Conservation (phyloP, 2,329 filamentous ascomycete genomes). For the Clonostachys solani region DNA sequence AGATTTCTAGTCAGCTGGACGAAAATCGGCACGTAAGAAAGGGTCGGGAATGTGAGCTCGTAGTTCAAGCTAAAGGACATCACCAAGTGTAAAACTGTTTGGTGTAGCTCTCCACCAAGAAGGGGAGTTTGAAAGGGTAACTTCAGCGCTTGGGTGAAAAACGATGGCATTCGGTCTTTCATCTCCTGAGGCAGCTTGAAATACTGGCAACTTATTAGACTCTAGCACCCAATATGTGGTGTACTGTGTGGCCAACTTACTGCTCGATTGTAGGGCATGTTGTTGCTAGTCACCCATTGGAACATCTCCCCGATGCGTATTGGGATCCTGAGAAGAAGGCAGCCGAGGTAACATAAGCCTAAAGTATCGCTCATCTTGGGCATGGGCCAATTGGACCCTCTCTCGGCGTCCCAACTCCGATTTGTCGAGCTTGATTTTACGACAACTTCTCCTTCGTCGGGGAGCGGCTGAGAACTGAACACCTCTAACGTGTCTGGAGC, state of each 20-base stretch:
- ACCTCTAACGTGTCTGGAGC: conserved; percentile 9
- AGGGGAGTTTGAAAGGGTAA: conserved; percentile 34
- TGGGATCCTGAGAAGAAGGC: conserved; percentile 70
- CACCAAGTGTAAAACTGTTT: conserved; percentile 55
- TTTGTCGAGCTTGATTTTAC: neutral
- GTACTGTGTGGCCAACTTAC: conserved; percentile 30
- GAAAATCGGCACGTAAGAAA: conserved; percentile 67
- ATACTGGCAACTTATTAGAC: conserved; percentile 28
- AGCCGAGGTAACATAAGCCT: conserved; percentile 75
- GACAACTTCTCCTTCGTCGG: conserved; percentile 2
- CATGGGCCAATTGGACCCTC: conserved; percentile 43
- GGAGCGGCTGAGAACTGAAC: conserved; percentile 31
- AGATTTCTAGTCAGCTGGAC: conserved; percentile 68
- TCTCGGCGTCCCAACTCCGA: conserved; percentile 20
- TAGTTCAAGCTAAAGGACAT: conserved; percentile 64
- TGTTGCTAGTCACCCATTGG: conserved; percentile 61
- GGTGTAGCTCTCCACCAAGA: conserved; percentile 57
- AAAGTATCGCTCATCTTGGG: conserved; percentile 74
- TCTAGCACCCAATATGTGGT: neutral
- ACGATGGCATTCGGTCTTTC: conserved; percentile 57
- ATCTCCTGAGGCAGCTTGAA: conserved; percentile 59
- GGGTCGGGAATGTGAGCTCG: conserved; percentile 63
- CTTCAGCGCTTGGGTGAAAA: conserved; percentile 57
- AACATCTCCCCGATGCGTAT: conserved; percentile 70
- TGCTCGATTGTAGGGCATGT: conserved; percentile 69